A percentile compares a stretch with the other conserved stretches of the same genome.
Evolutionary conservation across 208 protist species (phyloP).

Genomic region (Leptomonas pyrrhocoris): DNA sequence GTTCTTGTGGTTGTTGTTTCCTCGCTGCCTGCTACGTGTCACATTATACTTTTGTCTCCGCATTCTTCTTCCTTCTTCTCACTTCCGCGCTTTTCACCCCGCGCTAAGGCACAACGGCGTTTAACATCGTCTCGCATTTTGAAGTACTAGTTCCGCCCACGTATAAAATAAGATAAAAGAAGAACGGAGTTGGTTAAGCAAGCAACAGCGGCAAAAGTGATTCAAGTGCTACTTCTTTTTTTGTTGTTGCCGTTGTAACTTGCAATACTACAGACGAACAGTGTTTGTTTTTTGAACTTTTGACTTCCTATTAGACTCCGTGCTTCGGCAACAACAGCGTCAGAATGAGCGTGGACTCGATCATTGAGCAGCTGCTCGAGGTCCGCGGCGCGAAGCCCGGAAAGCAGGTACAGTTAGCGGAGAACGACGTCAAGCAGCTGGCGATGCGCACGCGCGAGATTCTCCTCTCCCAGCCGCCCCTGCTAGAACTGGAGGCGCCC

Average conservation of each 20-base stretch:
- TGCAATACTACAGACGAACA: too few species aligned
- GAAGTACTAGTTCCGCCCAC: too few species aligned
- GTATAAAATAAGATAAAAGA: too few species aligned
- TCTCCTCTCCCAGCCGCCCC: slow-evolving; percentile 82
- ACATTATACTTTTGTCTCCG: too few species aligned
- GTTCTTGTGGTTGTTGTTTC: background rate
- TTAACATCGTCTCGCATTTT: too few species aligned
- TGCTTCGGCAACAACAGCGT: background rate
- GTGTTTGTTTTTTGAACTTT: background rate
- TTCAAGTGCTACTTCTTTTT: background rate
- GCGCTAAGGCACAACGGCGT: too few species aligned
- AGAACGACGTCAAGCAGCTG: slow-evolving; percentile 90
- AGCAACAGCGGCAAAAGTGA: too few species aligned
- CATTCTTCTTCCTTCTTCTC: too few species aligned
- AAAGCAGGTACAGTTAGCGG: slow-evolving; percentile 87
- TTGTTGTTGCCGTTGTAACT: background rate
- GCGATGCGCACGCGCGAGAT: slow-evolving; percentile 84
- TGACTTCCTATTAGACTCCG: background rate
- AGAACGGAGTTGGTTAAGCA: too few species aligned
- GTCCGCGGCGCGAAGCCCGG: slow-evolving; percentile 88
- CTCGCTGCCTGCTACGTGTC: slow-evolving; percentile 2
- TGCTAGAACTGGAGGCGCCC: slow-evolving; percentile 92
- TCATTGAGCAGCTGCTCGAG: slow-evolving; percentile 94
- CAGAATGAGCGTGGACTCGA: slow-evolving; percentile 81
- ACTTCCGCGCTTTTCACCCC: too few species aligned